Evolutionary conservation across 345 rosid species (phyloP).

Genomic region (Mallotus nudiflorus): DNA sequence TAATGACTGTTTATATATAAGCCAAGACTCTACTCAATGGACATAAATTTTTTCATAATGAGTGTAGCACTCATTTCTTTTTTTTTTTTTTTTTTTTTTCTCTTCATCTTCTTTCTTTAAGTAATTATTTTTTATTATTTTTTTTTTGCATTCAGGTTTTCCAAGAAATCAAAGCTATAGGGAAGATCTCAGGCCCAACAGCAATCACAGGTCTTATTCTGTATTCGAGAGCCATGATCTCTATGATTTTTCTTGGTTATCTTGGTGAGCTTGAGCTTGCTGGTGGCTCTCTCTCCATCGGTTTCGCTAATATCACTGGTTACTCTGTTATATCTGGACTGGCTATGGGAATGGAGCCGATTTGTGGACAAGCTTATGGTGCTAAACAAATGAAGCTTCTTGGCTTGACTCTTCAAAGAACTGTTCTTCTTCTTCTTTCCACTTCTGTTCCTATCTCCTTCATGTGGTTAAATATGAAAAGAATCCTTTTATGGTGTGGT

Average conservation of each 20-base stretch:
- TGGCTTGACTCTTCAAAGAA: conserved; percentile 88
- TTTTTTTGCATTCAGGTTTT: conserved; percentile 52
- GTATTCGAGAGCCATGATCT: conserved; percentile 92
- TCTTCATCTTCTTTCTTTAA: neutral
- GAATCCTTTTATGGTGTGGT: conserved; percentile 73
- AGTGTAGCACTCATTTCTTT: neutral
- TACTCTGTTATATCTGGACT: conserved; percentile 97
- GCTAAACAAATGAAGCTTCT: conserved; percentile 89
- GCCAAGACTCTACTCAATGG: neutral
- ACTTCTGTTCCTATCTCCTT: conserved; percentile 79
- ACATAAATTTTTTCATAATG: neutral
- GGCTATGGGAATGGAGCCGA: conserved; percentile 99
- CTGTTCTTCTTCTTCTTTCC: conserved; percentile 88
- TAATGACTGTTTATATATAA: neutral
- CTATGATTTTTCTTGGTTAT: conserved; percentile 96
- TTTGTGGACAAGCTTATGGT: conserved; percentile 95
- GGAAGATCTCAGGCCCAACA: conserved; percentile 88
- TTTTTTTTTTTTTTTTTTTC: too few relatives aligned
- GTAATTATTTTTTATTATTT: too few relatives aligned
- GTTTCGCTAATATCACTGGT: conserved; percentile 95
- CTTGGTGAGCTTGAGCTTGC: conserved; percentile 96
- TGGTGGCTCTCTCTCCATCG: conserved; percentile 91
- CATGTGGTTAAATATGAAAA: conserved; percentile 77
- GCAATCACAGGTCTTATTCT: conserved; percentile 78
- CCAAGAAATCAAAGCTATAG: conserved; percentile 80